Evolutionary conservation across 495 filamentous ascomycete species (phyloP).

Genomic region (Parachaetomium inaequale): DNA sequence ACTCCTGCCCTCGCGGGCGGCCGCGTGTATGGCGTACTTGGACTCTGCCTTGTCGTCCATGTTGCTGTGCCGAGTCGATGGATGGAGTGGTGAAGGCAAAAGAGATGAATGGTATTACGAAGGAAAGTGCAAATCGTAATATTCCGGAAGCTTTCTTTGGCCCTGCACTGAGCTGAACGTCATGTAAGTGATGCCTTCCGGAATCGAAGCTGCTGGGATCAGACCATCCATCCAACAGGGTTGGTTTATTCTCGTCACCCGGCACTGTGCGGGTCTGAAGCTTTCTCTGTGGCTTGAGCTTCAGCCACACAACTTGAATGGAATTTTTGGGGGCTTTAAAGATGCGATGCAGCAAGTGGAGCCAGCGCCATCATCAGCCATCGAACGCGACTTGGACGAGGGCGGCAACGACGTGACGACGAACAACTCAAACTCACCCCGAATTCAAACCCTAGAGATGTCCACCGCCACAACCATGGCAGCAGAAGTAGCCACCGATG

Average conservation of each 20-base stretch:
- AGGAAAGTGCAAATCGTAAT: neutral
- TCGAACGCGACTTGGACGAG: conserved; percentile 10
- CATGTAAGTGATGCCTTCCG: conserved; percentile 36
- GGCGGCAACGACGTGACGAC: neutral
- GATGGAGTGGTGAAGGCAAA: neutral
- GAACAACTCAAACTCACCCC: neutral
- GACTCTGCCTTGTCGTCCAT: conserved; percentile 28
- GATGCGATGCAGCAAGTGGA: conserved; percentile 9
- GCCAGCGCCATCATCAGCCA: conserved; percentile 15
- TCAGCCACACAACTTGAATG: conserved; percentile 28
- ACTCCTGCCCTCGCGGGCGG: conserved; percentile 84
- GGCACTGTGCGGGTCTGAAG: conserved; percentile 22
- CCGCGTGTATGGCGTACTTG: conserved; percentile 85
- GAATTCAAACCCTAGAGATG: neutral
- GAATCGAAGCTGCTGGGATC: conserved; percentile 13
- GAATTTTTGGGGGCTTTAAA: conserved; percentile 16
- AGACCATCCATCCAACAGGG: conserved; percentile 5
- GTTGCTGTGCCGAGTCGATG: conserved; percentile 13
- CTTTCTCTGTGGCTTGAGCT: conserved; percentile 23
- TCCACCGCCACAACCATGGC: conserved; percentile 20
- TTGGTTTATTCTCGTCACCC: neutral
- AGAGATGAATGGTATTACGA: neutral
- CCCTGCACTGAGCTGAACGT: conserved; percentile 12
- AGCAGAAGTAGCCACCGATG: conserved; percentile 28
- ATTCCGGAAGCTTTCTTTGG: neutral